Evolutionary conservation across 768 basidiomycete species (phyloP).

Genomic region (Boletus speciosus): DNA sequence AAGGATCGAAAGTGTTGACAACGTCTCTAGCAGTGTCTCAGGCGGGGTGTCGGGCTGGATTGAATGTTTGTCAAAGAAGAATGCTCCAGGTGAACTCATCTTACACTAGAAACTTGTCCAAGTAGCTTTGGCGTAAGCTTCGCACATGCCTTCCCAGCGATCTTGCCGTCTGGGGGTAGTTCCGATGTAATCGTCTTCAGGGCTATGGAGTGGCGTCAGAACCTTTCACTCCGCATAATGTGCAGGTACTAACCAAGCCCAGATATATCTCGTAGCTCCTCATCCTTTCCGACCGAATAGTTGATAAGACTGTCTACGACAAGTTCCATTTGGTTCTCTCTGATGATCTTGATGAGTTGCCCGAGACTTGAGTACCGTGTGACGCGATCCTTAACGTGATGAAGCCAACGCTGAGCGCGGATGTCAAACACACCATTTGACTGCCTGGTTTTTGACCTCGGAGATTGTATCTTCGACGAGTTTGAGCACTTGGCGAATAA

Average conservation of each 20-base stretch:
- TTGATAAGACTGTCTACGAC: slow-evolving; percentile 89
- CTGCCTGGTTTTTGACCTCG: slow-evolving; percentile 97
- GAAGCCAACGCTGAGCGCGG: neutral
- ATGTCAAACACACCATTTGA: slow-evolving; percentile 69
- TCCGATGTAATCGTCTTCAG: slow-evolving; percentile 94
- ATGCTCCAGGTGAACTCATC: slow-evolving; percentile 10
- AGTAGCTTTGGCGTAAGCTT: slow-evolving; percentile 85
- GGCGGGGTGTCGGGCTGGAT: slow-evolving; percentile 63
- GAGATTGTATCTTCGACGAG: slow-evolving; percentile 94
- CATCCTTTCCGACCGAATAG: slow-evolving; percentile 82
- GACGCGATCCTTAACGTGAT: slow-evolving; percentile 2
- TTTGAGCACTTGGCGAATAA: slow-evolving; percentile 77
- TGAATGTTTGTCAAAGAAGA: slow-evolving; percentile 6
- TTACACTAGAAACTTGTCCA: slow-evolving; percentile 71
- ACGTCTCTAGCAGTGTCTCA: slow-evolving; percentile 77
- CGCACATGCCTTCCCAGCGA: slow-evolving; percentile 74
- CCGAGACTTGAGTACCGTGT: slow-evolving; percentile 60
- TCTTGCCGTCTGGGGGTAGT: slow-evolving; percentile 76
- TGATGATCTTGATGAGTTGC: slow-evolving; percentile 85
- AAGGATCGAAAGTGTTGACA: slow-evolving; percentile 84
- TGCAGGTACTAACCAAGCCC: slow-evolving; percentile 62
- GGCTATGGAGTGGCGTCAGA: slow-evolving; percentile 44
- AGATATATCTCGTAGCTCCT: slow-evolving; percentile 92
- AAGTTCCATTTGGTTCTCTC: slow-evolving; percentile 74
- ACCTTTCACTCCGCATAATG: neutral